Evolutionary conservation across 2,329 filamentous ascomycete genomes (phyloP), one percentile per base, ranked within the genome.

Genomic region (Zelopaecilomyces penicillatus): DNA sequence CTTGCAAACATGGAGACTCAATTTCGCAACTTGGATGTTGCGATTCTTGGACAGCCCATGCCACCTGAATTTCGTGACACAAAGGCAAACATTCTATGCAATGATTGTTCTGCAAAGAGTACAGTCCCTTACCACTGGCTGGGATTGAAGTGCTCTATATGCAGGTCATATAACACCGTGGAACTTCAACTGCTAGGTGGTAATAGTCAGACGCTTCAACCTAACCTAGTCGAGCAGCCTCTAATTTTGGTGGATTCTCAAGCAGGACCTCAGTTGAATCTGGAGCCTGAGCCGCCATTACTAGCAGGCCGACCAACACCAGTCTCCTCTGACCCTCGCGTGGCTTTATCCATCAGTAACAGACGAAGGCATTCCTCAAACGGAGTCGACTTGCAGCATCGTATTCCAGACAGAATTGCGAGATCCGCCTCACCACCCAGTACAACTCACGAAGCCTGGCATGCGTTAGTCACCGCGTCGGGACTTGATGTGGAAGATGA

Each of bases 1-100:
- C 84, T 95, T n/a, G 80, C 88, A 53, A 97, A 97, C 60, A 98
- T 98, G 91, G 91, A 96, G 59, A 79, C 87, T 33, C 86, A 94
- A 55, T 98, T 97, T 69, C 82, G 88, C 40, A 93, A 93, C 54
- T 68, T 97, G 31, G 91, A 96, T 57, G 79, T 89, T 42, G 83
- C 88, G 41, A 95, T 98, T 48, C 77, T 85, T 52, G 76, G 76
- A 37, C 93, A 98, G 60, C 93, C 93, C 2, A 97, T 98, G 89
- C 93, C 93, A 0, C 67, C 74, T 5, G 86, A 94, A 51, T 95
- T 90, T 57, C 74, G 71, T 49, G 80, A 88, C 55, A 89, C 87
- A 5, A 82, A 82, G 50, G 91, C 89, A 10, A 78, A 90, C 51
- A 80, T 97, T 41, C 80, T 90, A 50, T 98, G 93, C 65, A 97